These are phyloP conservation scores for Colletotrichum noveboracense DNA, from an alignment of 2,329 filamentous ascomycete species.

Conservation along the genomic window DNA sequence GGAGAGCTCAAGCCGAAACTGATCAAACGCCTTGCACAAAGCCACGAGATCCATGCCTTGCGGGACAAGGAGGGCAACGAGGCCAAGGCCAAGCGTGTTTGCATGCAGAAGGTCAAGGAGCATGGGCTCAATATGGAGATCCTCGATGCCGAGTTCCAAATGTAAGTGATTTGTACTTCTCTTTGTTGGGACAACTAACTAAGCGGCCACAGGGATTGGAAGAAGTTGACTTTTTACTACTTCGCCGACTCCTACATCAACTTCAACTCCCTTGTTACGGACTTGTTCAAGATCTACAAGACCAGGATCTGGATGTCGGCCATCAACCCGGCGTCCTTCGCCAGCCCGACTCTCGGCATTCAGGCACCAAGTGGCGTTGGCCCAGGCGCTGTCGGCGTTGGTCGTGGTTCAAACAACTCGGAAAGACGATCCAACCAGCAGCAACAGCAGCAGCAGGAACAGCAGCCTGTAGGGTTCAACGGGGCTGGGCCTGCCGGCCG, in stretches of 20 bases:
- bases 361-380: constrained; percentile 72
- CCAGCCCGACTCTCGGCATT: constrained; percentile 75
- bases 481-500: constrained; percentile 41
- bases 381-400: constrained; percentile 67
- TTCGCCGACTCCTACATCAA: constrained; percentile 98
- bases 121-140: constrained; percentile 98
- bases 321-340: constrained; percentile 96
- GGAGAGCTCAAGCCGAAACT: constrained; percentile 92
- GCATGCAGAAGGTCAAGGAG: constrained; percentile 95
- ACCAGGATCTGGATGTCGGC: constrained; percentile 99
- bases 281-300: constrained; percentile 99
- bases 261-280: constrained; percentile 96
- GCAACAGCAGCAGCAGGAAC: constrained; percentile 37
- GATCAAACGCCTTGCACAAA: constrained; percentile 92
- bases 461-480: constrained; percentile 40
- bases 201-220: constrained; percentile 78
- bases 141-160: constrained; percentile 96
- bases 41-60: constrained; percentile 86
- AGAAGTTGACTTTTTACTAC: constrained; percentile 99
- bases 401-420: constrained; percentile 44
- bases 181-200: neutral
- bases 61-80: constrained; percentile 97
- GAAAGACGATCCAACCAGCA: constrained; percentile 53
- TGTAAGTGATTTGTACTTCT: constrained; percentile 67
- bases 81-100: constrained; percentile 95